Conservation (phyloP, 345 rosid genomes). For the Lepidium sativum region DNA sequence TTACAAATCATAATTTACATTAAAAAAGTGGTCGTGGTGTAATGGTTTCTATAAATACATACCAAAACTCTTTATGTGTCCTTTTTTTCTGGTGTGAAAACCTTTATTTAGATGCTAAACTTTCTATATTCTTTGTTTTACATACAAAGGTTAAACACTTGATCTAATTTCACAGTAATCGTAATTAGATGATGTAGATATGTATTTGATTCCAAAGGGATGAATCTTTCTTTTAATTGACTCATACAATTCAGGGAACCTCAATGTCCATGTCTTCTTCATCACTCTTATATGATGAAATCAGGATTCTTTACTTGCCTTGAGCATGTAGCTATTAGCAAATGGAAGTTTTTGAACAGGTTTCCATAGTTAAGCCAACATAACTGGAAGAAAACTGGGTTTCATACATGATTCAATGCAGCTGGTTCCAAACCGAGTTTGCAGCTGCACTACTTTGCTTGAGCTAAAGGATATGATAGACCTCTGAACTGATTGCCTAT, state of each 20-base stretch:
- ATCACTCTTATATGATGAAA: too few species aligned
- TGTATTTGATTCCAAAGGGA: too few species aligned
- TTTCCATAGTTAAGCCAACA: not conserved
- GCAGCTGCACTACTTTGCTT: not conserved
- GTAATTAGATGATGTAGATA: too few species aligned
- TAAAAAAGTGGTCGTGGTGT: too few species aligned
- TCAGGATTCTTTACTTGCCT: too few species aligned
- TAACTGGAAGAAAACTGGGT: not conserved
- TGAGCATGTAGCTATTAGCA: not conserved
- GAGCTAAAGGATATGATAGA: not conserved
- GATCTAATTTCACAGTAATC: too few species aligned
- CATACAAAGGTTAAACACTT: not conserved
- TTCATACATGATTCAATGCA: not conserved
- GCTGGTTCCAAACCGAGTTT: too few species aligned
- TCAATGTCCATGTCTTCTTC: too few species aligned
- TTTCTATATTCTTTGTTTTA: not conserved
- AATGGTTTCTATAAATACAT: not conserved
- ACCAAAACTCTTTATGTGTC: not conserved
- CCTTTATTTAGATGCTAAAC: conserved; percentile 5
- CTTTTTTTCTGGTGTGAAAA: not conserved
- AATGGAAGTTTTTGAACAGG: not conserved
- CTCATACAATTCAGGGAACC: too few species aligned
- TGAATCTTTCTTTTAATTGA: too few species aligned
- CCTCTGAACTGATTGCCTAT: not conserved
- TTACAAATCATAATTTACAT: too few species aligned